These are phyloP conservation scores for Pseudozyma thailandica DNA, from an alignment of 1,284 basidiomycete genomes.

Conservation along the genomic window DNA sequence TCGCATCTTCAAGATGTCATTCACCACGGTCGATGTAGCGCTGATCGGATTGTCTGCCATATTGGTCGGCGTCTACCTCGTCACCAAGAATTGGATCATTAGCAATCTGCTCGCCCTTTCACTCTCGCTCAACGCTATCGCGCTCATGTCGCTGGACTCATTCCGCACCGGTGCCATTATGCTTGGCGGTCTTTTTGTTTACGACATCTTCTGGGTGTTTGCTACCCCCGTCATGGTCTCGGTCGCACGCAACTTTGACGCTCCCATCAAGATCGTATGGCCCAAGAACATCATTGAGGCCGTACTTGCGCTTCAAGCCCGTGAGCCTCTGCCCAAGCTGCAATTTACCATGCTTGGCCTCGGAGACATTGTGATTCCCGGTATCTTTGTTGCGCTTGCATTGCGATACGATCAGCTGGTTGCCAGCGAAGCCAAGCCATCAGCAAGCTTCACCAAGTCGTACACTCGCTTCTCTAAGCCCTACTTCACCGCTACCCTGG, in stretches of 20 bases:
- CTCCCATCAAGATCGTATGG: slow-evolving; percentile 78
- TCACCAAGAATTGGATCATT: slow-evolving; percentile 75
- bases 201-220: slow-evolving; percentile 68
- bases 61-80: slow-evolving; percentile 77
- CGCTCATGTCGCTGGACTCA: slow-evolving; percentile 85
- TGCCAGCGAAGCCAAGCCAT: slow-evolving; percentile 69
- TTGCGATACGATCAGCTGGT: slow-evolving; percentile 82
- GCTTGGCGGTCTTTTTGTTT: slow-evolving; percentile 70
- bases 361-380: slow-evolving; percentile 89
- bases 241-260: slow-evolving; percentile 89
- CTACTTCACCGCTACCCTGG: slow-evolving; percentile 80
- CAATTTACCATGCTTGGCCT: slow-evolving; percentile 92
- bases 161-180: slow-evolving; percentile 88
- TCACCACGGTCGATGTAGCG: slow-evolving; percentile 72
- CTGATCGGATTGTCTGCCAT: slow-evolving; percentile 76
- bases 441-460: slow-evolving; percentile 48
- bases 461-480: slow-evolving; percentile 74
- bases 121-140: slow-evolving; percentile 84
- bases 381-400: slow-evolving; percentile 87
- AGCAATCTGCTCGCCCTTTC: slow-evolving; percentile 85
- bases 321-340: slow-evolving; percentile 47
- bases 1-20: slow-evolving; percentile 55
- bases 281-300: slow-evolving; percentile 67
- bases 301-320: slow-evolving; percentile 16
- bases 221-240: slow-evolving; percentile 66